Base-by-base conservation (phyloP, 2,329 filamentous ascomycete genomes). In the Onygenales sp. region DNA sequence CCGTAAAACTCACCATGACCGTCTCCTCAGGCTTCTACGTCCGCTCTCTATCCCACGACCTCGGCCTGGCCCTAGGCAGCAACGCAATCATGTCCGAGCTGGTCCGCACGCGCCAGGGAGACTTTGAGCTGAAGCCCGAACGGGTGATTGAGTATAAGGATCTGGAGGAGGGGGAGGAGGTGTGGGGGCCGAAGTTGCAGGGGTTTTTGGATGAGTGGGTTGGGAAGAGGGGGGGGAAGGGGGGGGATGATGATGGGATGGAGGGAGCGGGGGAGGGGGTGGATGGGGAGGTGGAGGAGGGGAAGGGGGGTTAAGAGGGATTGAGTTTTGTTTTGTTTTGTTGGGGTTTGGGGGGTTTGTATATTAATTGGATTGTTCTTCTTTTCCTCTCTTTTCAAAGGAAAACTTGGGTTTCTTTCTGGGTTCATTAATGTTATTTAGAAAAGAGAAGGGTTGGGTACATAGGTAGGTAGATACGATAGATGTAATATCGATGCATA, bases 1-100 rank as follows among this genome's bases (percentile, higher is more conserved):
- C 92, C 0, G 87, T 82, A 48, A 86, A 82, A 64, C 82, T 98
- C 55, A 84, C 87, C 54, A 89, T 98, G 82, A 95, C 88, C 0
- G 92, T 96, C 50, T 90, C 90, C 2, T 95, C 90, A 0, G 93
- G 93, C 40, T 98, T 96, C 76, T 98, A 98, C 69, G 91, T 98
- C 11, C 86, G 93, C 57, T 94, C 87, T 54, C 83, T 98, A 61
- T 91, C 89, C 62, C 90, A 97, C 66, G 93, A 98, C 63, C 78
- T 98, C 3, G 93, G 92, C 21, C 77, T 84, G 59, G 89, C 88
- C 60, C 78, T 96, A 11, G 83, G 81, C 51, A 95, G 89, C 10
- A 83, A 88, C 27, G 93, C 81, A 36, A 77, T 93, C 59, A 97
- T 98, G 92, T 83, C 87, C 21, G 84, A 87, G 61, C 80, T 98